phyloP scores from a whole-genome alignment of 2,329 filamentous ascomycete species.

The Fusarium staphyleae region DNA sequence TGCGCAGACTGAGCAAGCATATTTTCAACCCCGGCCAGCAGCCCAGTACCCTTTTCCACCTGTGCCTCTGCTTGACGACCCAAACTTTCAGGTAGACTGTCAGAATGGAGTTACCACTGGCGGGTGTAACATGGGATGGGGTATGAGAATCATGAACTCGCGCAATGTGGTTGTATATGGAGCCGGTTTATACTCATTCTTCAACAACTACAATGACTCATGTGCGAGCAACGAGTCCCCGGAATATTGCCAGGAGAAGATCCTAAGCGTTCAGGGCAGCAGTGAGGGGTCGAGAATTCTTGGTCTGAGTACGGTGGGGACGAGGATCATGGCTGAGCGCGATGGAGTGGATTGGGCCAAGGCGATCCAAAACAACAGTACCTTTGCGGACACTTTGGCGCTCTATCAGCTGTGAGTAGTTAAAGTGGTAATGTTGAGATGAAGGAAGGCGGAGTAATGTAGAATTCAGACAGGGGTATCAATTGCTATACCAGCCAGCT shows the following conservation, averaged over 20 bases:
- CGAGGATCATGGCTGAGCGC: slow-evolving; percentile 39
- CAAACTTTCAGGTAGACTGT: slow-evolving; percentile 35
- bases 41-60: slow-evolving; percentile 64
- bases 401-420: slow-evolving; percentile 36
- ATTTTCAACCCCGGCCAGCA: slow-evolving; percentile 71
- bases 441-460: neutral
- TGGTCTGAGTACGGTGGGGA: slow-evolving; percentile 42
- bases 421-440: slow-evolving; percentile 11
- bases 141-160: slow-evolving; percentile 65
- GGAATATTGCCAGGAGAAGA: slow-evolving; percentile 56
- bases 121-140: slow-evolving; percentile 68
- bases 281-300: slow-evolving; percentile 34
- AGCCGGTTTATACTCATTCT: slow-evolving; percentile 73
- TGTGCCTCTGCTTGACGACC: slow-evolving; percentile 46
- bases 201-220: slow-evolving; percentile 65
- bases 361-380: slow-evolving; percentile 40
- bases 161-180: slow-evolving; percentile 66
- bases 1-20: slow-evolving; percentile 74
- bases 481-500: slow-evolving; percentile 29
- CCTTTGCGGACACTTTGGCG: slow-evolving; percentile 42
- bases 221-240: slow-evolving; percentile 54
- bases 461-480: slow-evolving; percentile 33
- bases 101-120: slow-evolving; percentile 53
- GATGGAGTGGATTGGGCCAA: slow-evolving; percentile 33
- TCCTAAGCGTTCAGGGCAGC: slow-evolving; percentile 44